These are phyloP conservation scores for Dicorynia guianensis DNA, from an alignment of 306 rosid species.

Conservation along the genomic window DNA sequence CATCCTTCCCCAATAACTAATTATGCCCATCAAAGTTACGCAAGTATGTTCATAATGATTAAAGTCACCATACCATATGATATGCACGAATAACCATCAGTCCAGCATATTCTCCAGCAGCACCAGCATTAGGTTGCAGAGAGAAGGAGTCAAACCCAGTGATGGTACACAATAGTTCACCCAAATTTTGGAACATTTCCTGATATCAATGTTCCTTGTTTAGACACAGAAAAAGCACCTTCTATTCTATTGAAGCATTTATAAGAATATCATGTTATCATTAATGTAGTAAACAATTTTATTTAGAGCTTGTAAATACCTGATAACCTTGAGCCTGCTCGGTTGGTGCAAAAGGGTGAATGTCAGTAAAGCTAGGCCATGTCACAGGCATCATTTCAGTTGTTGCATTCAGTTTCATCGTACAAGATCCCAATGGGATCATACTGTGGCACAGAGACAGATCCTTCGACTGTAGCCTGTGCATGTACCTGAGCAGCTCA, in stretches of 20 bases:
- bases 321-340: conserved; percentile 95
- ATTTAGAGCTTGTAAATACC: conserved; percentile 53
- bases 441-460: conserved; percentile 97
- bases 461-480: conserved; percentile 85
- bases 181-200: conserved; percentile 96
- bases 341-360: conserved; percentile 95
- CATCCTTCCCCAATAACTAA: conserved; percentile 4
- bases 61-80: conserved; percentile 68
- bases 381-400: conserved; percentile 99
- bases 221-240: conserved; percentile 42
- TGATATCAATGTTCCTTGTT: conserved; percentile 51
- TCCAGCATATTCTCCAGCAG: conserved; percentile 99
- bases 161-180: conserved; percentile 79
- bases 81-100: conserved; percentile 99
- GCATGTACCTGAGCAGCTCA: conserved; percentile 87
- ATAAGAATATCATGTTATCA: conserved; percentile 33
- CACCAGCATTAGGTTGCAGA: conserved; percentile 99
- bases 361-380: conserved; percentile 80
- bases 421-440: conserved; percentile 98
- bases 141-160: conserved; percentile 99
- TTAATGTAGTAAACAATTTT: conserved; percentile 16
- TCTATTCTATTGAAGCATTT: background rate
- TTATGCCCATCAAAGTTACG: conserved; percentile 16
- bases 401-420: conserved; percentile 97
- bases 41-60: conserved; percentile 25